phyloP scores from a whole-genome alignment of 768 basidiomycete genomes.

The Tulasnella sp. region DNA sequence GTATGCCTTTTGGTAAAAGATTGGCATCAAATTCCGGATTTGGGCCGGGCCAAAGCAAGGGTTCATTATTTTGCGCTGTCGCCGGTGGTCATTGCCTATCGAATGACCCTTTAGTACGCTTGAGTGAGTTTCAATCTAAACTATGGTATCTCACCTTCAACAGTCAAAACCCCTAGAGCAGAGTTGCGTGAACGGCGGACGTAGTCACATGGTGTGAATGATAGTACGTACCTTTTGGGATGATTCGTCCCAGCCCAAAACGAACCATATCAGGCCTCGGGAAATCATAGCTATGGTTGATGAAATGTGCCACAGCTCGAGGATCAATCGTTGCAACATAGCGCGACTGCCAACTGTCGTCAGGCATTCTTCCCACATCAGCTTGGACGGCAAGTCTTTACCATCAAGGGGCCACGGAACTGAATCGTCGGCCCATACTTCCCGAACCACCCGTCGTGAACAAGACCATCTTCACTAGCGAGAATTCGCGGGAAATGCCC shows the following conservation, averaged over 20 bases:
- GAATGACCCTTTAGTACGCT: no score
- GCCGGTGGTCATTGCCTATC: slow-evolving; percentile 3
- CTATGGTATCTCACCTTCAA: not conserved
- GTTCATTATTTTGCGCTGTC: slow-evolving; percentile 27
- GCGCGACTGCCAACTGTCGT: not conserved
- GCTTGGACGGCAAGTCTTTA: not conserved
- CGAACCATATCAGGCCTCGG: slow-evolving; percentile 8
- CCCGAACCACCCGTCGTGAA: slow-evolving; percentile 38
- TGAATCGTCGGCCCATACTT: slow-evolving; percentile 38
- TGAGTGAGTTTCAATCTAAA: not conserved
- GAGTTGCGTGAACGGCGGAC: not conserved
- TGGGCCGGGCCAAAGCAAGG: slow-evolving; percentile 54
- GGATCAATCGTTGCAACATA: slow-evolving; percentile 7
- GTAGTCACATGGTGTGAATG: not conserved
- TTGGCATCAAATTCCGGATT: slow-evolving; percentile 43
- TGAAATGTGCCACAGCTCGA: slow-evolving; percentile 2
- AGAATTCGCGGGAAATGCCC: slow-evolving; percentile 39
- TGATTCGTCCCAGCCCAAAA: not conserved
- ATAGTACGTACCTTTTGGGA: slow-evolving; percentile 7
- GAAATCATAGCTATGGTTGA: slow-evolving; percentile 12
- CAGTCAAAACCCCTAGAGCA: slow-evolving; percentile 6
- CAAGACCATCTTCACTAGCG: slow-evolving; percentile 27
- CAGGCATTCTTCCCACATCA: not conserved
- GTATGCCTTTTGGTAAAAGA: slow-evolving; percentile 44
- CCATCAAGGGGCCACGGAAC: slow-evolving; percentile 32